A percentile compares a stretch with the other conserved stretches of the same genome.
These are phyloP conservation scores for Lasiodiplodia citricola DNA, from an alignment of 2,329 filamentous ascomycete species.

Conservation along the genomic window DNA sequence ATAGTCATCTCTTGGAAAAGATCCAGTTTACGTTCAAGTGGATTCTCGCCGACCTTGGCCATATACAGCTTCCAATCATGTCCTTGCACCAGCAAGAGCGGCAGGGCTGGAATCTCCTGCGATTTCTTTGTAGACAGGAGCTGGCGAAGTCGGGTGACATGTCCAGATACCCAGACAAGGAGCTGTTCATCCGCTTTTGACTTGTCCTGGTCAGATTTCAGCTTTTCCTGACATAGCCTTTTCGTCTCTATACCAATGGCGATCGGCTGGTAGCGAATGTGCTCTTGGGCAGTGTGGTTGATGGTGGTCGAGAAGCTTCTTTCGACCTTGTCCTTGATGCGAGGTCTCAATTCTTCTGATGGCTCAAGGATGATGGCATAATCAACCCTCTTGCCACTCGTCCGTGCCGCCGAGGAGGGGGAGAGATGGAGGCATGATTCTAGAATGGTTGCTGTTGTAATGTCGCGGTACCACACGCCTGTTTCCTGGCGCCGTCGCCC, in stretches of 20 bases:
- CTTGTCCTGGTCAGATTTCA: constrained; percentile 3
- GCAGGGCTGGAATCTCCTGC: background rate
- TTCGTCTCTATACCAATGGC: constrained; percentile 27
- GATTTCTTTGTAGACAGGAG: background rate
- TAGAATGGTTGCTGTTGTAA: background rate
- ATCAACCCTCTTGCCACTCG: constrained; percentile 21
- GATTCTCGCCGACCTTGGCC: background rate
- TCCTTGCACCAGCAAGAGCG: constrained; percentile 24
- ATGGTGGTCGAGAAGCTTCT: background rate
- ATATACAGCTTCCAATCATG: constrained; percentile 25
- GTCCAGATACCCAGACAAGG: constrained; percentile 21
- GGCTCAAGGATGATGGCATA: constrained; percentile 24
- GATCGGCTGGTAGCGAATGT: constrained; percentile 15
- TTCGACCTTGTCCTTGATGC: background rate
- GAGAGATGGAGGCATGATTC: background rate
- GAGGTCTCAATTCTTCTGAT: background rate
- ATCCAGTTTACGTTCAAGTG: no score
- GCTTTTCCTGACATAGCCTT: background rate
- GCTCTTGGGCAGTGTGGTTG: constrained; percentile 23
- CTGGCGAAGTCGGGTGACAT: constrained; percentile 19
- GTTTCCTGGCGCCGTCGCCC: background rate
- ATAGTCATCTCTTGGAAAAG: background rate
- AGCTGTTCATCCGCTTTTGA: constrained; percentile 15
- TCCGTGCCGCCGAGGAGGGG: no score
- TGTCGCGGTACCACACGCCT: constrained; percentile 11